phyloP scores from a whole-genome alignment of 176 grass and related monocot genomes.

The Lolium perenne region DNA sequence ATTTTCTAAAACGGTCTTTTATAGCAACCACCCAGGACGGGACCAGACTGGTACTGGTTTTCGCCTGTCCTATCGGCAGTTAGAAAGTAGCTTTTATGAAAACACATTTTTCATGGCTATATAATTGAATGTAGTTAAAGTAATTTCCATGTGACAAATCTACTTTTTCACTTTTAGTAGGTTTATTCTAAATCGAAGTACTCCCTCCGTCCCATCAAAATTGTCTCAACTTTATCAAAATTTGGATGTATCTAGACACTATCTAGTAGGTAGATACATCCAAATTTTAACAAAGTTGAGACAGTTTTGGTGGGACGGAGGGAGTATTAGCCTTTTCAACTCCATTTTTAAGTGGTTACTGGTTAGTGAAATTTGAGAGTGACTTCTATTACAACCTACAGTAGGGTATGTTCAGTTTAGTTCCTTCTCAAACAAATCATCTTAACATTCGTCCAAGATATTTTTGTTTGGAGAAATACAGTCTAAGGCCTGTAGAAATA shows the following conservation, averaged over 20 bases:
- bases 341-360: neutral
- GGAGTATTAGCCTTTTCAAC: neutral
- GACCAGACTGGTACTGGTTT: neutral
- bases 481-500: neutral
- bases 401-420: neutral
- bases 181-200: neutral
- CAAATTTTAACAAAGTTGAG: no score
- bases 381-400: neutral
- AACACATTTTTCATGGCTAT: neutral
- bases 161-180: constrained; percentile 14
- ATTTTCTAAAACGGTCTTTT: neutral
- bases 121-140: neutral
- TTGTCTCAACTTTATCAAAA: no score
- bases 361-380: constrained; percentile 5
- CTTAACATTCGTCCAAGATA: neutral
- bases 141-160: neutral
- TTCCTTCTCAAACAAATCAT: constrained; percentile 14
- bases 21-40: neutral
- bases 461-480: constrained; percentile 11
- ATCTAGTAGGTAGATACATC: no score
- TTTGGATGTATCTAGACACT: neutral
- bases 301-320: no score
- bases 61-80: neutral
- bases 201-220: neutral
- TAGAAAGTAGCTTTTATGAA: neutral